Conservation (phyloP, 768 basidiomycete genomes). For the Leccinum rimulosum region DNA sequence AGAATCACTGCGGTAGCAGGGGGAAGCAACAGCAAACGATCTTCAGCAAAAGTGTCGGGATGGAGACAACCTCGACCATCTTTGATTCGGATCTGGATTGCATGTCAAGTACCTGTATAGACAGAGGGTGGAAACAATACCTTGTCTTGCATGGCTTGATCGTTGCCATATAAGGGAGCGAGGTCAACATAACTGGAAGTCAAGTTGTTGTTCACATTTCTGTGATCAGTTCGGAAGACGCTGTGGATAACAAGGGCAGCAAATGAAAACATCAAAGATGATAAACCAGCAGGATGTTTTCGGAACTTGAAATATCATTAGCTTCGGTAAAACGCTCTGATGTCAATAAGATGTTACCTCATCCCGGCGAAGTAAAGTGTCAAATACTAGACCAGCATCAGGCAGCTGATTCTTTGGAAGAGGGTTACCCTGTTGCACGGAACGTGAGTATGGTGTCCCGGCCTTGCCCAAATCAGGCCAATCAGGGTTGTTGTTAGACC, state of each 20-base stretch:
- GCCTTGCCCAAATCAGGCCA: constrained; percentile 76
- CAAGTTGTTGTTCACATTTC: constrained; percentile 67
- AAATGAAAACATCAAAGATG: constrained; percentile 77
- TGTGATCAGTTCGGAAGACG: constrained; percentile 80
- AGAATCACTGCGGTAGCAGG: constrained; percentile 73
- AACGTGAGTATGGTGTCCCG: constrained; percentile 76
- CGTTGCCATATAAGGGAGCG: constrained; percentile 77
- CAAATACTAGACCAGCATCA: constrained; percentile 78
- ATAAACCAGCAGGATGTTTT: constrained; percentile 76
- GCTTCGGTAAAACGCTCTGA: background rate
- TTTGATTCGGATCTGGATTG: constrained; percentile 33
- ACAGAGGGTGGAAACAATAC: constrained; percentile 34
- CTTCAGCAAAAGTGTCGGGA: constrained; percentile 78
- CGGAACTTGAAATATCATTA: constrained; percentile 49
- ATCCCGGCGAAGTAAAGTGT: constrained; percentile 72
- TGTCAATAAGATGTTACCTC: constrained; percentile 39
- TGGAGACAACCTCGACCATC: constrained; percentile 65
- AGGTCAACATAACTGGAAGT: constrained; percentile 88
- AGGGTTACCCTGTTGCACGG: constrained; percentile 68
- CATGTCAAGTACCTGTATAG: background rate
- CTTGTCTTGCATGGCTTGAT: constrained; percentile 55
- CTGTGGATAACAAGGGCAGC: constrained; percentile 85
- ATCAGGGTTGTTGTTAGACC: constrained; percentile 70
- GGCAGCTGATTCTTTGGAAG: constrained; percentile 69
- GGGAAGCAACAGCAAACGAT: constrained; percentile 74